Evolutionary conservation across 345 rosid genomes (phyloP).

Genomic region (Carallia brachiata): DNA sequence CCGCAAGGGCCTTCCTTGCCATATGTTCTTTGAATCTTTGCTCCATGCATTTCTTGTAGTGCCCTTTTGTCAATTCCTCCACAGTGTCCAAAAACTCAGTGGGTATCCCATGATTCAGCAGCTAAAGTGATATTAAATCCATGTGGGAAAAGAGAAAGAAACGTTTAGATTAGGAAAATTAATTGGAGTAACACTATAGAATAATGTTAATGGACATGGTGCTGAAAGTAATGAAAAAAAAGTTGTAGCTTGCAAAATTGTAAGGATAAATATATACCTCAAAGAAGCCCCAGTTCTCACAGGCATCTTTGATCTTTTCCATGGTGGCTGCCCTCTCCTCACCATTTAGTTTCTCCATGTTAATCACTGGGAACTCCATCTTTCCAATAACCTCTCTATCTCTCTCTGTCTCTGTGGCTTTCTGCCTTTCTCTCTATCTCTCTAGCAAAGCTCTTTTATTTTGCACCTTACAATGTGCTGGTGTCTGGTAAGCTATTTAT

Average conservation of each 20-base stretch:
- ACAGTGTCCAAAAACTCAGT: conserved; percentile 65
- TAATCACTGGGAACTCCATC: conserved; percentile 79
- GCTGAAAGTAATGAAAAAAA: not conserved
- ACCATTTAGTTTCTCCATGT: conserved; percentile 63
- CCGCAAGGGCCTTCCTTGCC: conserved; percentile 59
- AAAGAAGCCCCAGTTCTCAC: conserved; percentile 98
- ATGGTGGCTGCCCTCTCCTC: conserved; percentile 52
- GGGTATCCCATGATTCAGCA: conserved; percentile 76
- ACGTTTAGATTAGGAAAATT: not conserved
- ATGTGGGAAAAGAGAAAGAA: not conserved
- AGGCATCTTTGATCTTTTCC: conserved; percentile 86
- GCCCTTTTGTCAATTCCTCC: conserved; percentile 71
- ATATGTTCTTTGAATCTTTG: conserved; percentile 75
- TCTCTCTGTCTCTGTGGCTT: not conserved
- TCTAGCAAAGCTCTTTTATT: no score
- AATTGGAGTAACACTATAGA: not conserved
- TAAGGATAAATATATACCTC: conserved; percentile 46
- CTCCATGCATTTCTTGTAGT: conserved; percentile 85
- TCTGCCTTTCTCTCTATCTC: not conserved
- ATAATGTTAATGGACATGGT: not conserved
- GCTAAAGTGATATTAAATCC: conserved; percentile 24
- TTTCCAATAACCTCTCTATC: not conserved
- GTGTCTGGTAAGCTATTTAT: conserved; percentile 24
- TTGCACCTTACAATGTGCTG: not conserved
- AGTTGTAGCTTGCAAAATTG: no score